phyloP scores from a whole-genome alignment of 1,139 yeast species.

The Zygosaccharomyces sapae region DNA sequence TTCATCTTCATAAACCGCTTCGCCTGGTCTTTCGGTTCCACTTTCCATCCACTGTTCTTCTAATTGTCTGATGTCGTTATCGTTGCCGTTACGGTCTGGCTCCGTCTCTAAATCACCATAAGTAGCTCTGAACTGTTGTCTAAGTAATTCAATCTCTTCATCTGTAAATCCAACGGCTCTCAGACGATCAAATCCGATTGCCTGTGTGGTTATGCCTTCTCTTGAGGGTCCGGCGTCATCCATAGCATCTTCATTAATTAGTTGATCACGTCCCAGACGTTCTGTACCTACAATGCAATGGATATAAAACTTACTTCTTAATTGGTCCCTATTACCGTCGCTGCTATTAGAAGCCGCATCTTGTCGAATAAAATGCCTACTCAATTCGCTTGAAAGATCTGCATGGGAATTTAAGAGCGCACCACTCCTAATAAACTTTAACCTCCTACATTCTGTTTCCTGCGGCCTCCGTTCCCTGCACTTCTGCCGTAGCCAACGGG shows the following conservation, averaged over 20 bases:
- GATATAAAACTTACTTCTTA: slow-evolving; percentile 46
- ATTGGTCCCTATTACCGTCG: slow-evolving; percentile 22
- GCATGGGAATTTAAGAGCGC: slow-evolving; percentile 60
- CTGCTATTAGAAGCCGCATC: slow-evolving; percentile 5
- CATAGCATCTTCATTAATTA: slow-evolving; percentile 56
- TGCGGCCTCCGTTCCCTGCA: slow-evolving; percentile 41
- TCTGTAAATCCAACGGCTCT: slow-evolving; percentile 78
- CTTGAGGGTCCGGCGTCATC: slow-evolving; percentile 41
- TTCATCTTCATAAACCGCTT: slow-evolving; percentile 26
- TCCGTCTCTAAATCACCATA: slow-evolving; percentile 47
- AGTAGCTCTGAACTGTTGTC: slow-evolving; percentile 68
- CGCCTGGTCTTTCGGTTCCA: slow-evolving; percentile 46
- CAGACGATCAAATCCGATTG: slow-evolving; percentile 80
- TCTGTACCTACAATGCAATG: slow-evolving; percentile 79
- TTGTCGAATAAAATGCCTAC: slow-evolving; percentile 20
- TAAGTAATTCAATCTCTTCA: slow-evolving; percentile 65
- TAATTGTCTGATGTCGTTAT: slow-evolving; percentile 45
- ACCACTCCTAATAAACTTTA: slow-evolving; percentile 73
- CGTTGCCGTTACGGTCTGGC: slow-evolving; percentile 17
- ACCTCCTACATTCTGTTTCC: slow-evolving; percentile 45
- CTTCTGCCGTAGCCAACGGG: slow-evolving; percentile 43
- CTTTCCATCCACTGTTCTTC: slow-evolving; percentile 93
- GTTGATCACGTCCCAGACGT: slow-evolving; percentile 51
- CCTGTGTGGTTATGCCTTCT: slow-evolving; percentile 57
- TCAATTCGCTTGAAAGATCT: slow-evolving; percentile 43